Evolutionary conservation across 495 filamentous ascomycete species (phyloP), one percentile per base, ranked within the genome.

Genomic region (Podospora pseudopauciseta): DNA sequence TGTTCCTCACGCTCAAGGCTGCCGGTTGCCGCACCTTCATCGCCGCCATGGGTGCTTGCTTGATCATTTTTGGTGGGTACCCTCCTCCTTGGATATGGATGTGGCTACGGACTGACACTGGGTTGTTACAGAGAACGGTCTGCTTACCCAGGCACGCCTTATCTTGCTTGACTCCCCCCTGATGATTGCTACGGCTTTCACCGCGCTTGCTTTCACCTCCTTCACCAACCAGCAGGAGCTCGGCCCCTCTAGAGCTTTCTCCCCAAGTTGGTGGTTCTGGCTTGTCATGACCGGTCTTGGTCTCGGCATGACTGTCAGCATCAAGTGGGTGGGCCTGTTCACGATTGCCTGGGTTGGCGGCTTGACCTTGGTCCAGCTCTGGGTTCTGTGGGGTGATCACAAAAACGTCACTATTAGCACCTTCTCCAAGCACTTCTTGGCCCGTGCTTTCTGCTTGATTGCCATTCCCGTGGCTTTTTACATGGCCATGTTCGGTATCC

Each of bases 261-360:
- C 86, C 66, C 86, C 88, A 13, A 89, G 87, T 75, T 99, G 95
- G 95, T 99, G 95, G 95, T 96, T 98, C 81, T 99, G 96, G 95
- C 85, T 99, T 60, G 86, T 83, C 55, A 87, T 91, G 73, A 97
- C 92, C 23, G 95, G 95, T 65, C 79, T 98, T 28, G 89, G 89
- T 16, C 84, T 99, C 58, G 95, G 95, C 70, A 92, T 94, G 56
- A 99, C 95, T 0, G 86, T 92, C 67, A 97, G 94, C 80, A 92
- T 97, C 67, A 99, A 99, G 83, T 99, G 95, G 95, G 95, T 99
- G 75, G 95, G 95, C 44, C 83, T 99, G 59, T 98, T 98, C 83
- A 99, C 95, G 58, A 97, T 97, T 78, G 95, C 94, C 23, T 99
- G 95, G 95, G 93, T 99, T 75, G 95, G 95, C 60, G 88, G 85